These are phyloP conservation scores for Larix sibirica DNA, from an alignment of 83 land plant species.

Conservation along the genomic window DNA sequence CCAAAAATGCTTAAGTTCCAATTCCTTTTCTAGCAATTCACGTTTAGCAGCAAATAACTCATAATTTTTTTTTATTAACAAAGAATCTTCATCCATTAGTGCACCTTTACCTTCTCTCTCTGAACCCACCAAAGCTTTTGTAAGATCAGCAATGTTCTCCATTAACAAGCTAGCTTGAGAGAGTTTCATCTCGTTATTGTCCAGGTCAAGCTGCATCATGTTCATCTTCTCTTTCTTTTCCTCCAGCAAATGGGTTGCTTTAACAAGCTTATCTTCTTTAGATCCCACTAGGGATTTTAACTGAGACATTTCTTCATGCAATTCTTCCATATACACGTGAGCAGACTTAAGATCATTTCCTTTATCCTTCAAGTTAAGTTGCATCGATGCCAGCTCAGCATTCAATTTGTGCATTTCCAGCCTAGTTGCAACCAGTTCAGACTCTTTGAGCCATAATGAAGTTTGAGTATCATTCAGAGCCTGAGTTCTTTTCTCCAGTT, in stretches of 20 bases:
- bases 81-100: constrained; percentile 15
- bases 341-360: constrained; percentile 51
- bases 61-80: constrained; percentile 24
- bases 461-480: constrained; percentile 32
- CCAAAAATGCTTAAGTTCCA: constrained; percentile 17
- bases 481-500: constrained; percentile 43
- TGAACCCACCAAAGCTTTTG: constrained; percentile 48
- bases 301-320: constrained; percentile 45
- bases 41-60: constrained; percentile 31
- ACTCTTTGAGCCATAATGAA: constrained; percentile 57
- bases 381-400: constrained; percentile 49
- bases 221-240: constrained; percentile 52
- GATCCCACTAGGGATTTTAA: constrained; percentile 38
- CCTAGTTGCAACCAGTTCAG: constrained; percentile 63
- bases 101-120: constrained; percentile 20
- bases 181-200: constrained; percentile 37
- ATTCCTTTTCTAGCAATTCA: constrained; percentile 21
- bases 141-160: constrained; percentile 57
- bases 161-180: constrained; percentile 54
- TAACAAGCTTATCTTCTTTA: constrained; percentile 62
- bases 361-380: constrained; percentile 52
- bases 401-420: constrained; percentile 73
- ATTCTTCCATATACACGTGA: constrained; percentile 36
- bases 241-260: constrained; percentile 41
- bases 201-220: constrained; percentile 38